Base-by-base conservation (phyloP, 2,329 filamentous ascomycete species). In the Capronia coronata region DNA sequence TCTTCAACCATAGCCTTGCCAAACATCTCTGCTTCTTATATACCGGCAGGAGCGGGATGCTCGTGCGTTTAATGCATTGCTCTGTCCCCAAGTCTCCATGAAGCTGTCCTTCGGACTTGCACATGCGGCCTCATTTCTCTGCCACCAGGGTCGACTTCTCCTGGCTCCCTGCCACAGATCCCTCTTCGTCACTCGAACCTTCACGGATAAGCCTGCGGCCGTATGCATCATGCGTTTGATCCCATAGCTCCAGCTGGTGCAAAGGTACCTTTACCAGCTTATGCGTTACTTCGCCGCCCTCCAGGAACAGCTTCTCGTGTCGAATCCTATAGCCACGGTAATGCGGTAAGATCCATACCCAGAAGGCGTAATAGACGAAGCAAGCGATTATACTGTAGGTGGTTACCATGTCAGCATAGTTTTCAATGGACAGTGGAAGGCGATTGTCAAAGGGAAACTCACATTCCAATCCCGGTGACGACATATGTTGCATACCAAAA, bases 401-500 rank as follows among this genome's bases (percentile, higher is more conserved):
- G 14, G 18, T 5, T 13, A 19, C 14, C 35, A 19, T 14, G 29
- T 40, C 14, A 19, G 25, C 11, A 16, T 32, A 27, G 25, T 27
- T 27, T 5, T 27, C 25, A 27, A 10, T 5, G 25, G 25, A 27
- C 6, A 10, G 10, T 6, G 25, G 25, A 5, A 27, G 25, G 10
- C 25, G 5, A 10, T 10, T 27, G 25, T 27, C 38, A 30, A 42
- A 32, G 39, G 11, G n/a, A 44, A n/a, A 76, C 78, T 71, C 69
- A 82, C 77, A 85, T 75, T 18, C 64, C 80, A 49, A 87, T 74
- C 0, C 83, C 82, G 0, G 79, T 75, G 0, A 80, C 76, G 16
- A 77, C 75, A 58, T 87, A 86, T 0, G 82, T 86, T 1, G 74
- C 83, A 56, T 87, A 88, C 78, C 80, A 87, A 65, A 88, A 87